Conservation (phyloP, 2,329 filamentous ascomycete species). For the Aspergillus aculeatus region DNA sequence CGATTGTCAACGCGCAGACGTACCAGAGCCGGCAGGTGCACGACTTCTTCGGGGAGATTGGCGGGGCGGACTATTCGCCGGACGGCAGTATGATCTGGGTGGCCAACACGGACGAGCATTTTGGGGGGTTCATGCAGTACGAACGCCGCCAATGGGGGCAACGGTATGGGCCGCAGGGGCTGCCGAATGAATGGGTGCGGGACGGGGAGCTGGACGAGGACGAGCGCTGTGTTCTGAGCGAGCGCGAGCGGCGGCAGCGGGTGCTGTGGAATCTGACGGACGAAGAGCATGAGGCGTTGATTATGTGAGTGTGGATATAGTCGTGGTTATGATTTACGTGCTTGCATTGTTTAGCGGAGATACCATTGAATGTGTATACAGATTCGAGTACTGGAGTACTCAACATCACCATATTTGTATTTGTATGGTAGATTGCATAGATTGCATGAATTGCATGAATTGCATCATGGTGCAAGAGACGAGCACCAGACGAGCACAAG, state of each 20-base stretch:
- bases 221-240: conserved; percentile 35
- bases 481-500: too few species aligned
- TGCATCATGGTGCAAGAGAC: neutral
- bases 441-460: neutral
- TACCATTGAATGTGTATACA: neutral
- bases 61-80: conserved; percentile 43
- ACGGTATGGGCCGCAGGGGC: conserved; percentile 31
- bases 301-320: conserved; percentile 22
- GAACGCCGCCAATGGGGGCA: conserved; percentile 41
- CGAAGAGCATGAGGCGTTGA: conserved; percentile 35
- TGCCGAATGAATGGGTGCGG: conserved; percentile 40
- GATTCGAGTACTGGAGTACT: too few species aligned
- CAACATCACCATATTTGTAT: too few species aligned
- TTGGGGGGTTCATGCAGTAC: conserved; percentile 48
- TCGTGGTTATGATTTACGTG: neutral
- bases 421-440: too few species aligned
- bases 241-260: conserved; percentile 34
- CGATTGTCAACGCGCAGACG: conserved; percentile 45
- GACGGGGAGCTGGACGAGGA: conserved; percentile 38
- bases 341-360: conserved; percentile 2
- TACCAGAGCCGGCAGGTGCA: conserved; percentile 44
- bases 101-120: conserved; percentile 44
- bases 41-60: conserved; percentile 49
- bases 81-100: conserved; percentile 45
- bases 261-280: conserved; percentile 35